Conservation (phyloP, 495 filamentous ascomycete genomes). For the Penicillium egyptiacum region DNA sequence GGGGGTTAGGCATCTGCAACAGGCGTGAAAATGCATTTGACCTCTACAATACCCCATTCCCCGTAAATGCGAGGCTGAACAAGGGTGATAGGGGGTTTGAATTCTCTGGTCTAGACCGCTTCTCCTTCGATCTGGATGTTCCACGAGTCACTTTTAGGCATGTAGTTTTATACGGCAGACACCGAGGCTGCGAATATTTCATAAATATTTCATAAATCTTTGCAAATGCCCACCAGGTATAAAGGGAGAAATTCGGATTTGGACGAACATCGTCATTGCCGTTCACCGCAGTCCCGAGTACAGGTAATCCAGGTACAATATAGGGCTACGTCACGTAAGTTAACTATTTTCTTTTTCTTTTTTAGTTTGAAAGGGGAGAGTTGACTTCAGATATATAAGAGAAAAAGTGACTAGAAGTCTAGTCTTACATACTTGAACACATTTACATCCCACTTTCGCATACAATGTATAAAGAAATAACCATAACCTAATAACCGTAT, state of each 20-base stretch:
- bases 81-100: constrained; percentile 2
- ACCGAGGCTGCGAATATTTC: background rate
- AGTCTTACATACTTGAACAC: background rate
- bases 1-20: constrained; percentile 9
- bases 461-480: too few species aligned
- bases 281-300: background rate
- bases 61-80: constrained; percentile 1
- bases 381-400: background rate
- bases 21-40: constrained; percentile 1
- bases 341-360: background rate
- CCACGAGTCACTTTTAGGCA: background rate
- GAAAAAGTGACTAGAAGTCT: too few species aligned
- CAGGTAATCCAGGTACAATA: constrained; percentile 2
- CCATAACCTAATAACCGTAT: background rate
- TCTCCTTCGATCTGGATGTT: background rate
- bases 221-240: too few species aligned
- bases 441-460: too few species aligned
- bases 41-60: constrained; percentile 5
- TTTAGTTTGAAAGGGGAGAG: background rate
- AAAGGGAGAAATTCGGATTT: background rate
- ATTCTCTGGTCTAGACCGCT: constrained; percentile 7
- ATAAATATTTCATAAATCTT: background rate
- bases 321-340: background rate
- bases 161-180: background rate
- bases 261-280: background rate